These are phyloP conservation scores for Diaporthe batatas DNA, from an alignment of 2,329 filamentous ascomycete genomes.

Conservation along the genomic window DNA sequence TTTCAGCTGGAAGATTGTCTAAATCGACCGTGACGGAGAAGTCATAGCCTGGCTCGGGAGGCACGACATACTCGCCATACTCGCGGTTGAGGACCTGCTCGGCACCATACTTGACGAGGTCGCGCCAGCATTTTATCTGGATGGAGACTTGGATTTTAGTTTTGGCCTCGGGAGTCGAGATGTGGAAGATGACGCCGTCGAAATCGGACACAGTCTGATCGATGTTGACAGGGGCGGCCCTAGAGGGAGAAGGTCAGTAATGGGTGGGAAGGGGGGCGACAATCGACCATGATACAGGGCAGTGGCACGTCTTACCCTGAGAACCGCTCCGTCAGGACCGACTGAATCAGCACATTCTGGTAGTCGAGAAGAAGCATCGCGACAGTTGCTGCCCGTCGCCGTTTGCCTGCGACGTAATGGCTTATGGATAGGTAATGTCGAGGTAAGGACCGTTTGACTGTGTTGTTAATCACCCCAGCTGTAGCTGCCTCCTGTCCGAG, in stretches of 20 bases:
- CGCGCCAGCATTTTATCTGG: conserved; percentile 92
- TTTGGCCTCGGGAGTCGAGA: conserved; percentile 95
- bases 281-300: background rate
- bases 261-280: conserved; percentile 7
- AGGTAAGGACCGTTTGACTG: conserved; percentile 18
- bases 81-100: conserved; percentile 92
- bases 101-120: conserved; percentile 93
- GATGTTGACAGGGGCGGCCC: conserved; percentile 87
- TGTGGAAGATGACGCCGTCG: conserved; percentile 98
- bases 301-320: conserved; percentile 73
- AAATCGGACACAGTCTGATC: conserved; percentile 99
- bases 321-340: conserved; percentile 94
- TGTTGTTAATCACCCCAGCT: conserved; percentile 30
- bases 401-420: conserved; percentile 32
- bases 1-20: conserved; percentile 84
- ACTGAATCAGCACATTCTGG: conserved; percentile 98
- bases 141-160: conserved; percentile 95
- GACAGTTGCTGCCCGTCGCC: conserved; percentile 46
- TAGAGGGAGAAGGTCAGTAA: conserved; percentile 56
- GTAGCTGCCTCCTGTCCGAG: conserved; percentile 33
- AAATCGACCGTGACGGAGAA: conserved; percentile 94
- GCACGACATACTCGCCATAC: conserved; percentile 91
- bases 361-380: conserved; percentile 96
- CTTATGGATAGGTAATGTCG: conserved; percentile 6
- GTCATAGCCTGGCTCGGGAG: conserved; percentile 91